Evolutionary conservation across 768 basidiomycete species (phyloP).

Genomic region (Scleroderma bovista): DNA sequence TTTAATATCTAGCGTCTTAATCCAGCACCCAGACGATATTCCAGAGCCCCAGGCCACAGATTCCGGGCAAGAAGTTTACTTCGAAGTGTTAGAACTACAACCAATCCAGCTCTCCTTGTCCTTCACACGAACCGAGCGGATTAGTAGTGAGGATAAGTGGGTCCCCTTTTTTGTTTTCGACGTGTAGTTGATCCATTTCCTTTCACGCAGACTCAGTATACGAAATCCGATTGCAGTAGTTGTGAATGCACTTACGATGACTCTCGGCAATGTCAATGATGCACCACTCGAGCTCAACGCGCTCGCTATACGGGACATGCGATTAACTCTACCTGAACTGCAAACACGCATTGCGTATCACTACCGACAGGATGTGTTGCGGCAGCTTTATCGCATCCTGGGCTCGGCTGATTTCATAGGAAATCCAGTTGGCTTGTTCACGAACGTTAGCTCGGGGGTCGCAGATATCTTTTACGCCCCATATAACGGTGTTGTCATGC

Average conservation of each 20-base stretch:
- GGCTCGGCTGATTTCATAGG: constrained; percentile 98
- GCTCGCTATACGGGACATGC: constrained; percentile 90
- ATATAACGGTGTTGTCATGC: constrained; percentile 93
- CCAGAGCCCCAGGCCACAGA: constrained; percentile 65
- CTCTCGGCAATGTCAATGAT: constrained; percentile 94
- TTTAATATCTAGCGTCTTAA: constrained; percentile 51
- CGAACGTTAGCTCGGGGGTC: constrained; percentile 95
- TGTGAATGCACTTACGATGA: constrained; percentile 93
- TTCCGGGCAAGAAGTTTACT: constrained; percentile 80
- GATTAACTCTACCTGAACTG: constrained; percentile 78
- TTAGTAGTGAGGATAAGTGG: constrained; percentile 91
- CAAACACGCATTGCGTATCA: constrained; percentile 83
- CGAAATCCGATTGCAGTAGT: constrained; percentile 91
- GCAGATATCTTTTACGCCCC: constrained; percentile 99
- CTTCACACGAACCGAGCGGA: constrained; percentile 94
- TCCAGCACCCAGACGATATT: constrained; percentile 61
- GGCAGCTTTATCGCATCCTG: constrained; percentile 92
- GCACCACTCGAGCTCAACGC: constrained; percentile 93
- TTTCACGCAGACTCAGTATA: constrained; percentile 51
- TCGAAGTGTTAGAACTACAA: constrained; percentile 91
- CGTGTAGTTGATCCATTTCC: constrained; percentile 1
- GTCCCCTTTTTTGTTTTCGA: constrained; percentile 14
- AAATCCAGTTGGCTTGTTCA: constrained; percentile 96
- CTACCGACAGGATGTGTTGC: constrained; percentile 88
- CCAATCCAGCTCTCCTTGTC: constrained; percentile 90